A percentile compares a stretch with the other conserved stretches of the same genome.
phyloP scores from a whole-genome alignment of 2,329 filamentous ascomycete genomes.

The Stemphylium vesicarium region DNA sequence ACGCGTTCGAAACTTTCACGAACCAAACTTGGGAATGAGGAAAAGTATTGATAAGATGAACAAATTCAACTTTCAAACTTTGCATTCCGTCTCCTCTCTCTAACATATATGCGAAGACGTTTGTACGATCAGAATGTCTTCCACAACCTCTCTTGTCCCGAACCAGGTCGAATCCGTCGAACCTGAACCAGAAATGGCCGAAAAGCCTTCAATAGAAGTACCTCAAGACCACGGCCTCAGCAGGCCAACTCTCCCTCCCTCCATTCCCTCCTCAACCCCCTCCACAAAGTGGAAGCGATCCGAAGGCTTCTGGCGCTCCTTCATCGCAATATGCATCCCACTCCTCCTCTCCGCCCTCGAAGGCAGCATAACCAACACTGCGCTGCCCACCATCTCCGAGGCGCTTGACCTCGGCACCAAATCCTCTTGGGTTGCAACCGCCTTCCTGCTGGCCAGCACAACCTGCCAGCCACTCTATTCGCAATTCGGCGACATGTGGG shows the following conservation, averaged over 20 bases:
- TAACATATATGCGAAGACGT: too few species aligned
- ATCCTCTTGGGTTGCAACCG: constrained; percentile 37
- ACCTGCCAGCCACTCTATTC: constrained; percentile 59
- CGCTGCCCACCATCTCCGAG: constrained; percentile 49
- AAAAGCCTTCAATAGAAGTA: not conserved
- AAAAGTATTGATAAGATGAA: too few species aligned
- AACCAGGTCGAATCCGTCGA: too few species aligned
- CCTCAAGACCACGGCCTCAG: not conserved
- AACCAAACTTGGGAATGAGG: too few species aligned
- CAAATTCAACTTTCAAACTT: too few species aligned
- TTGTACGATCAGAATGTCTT: too few species aligned
- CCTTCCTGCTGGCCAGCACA: constrained; percentile 43
- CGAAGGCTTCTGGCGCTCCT: constrained; percentile 40
- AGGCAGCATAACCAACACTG: constrained; percentile 50
- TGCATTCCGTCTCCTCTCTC: too few species aligned
- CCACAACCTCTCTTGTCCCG: too few species aligned
- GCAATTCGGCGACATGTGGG: constrained; percentile 61
- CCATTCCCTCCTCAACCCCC: constrained; percentile 3
- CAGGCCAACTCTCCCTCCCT: constrained; percentile 10
- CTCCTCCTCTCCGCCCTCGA: constrained; percentile 39
- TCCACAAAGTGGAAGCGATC: constrained; percentile 22
- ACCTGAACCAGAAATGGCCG: not conserved
- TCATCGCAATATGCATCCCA: constrained; percentile 37
- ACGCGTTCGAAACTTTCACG: too few species aligned
- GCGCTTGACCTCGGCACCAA: constrained; percentile 31